Percentiles rank a stretch among this genome's conserved stretches.
phyloP scores from a whole-genome alignment of 805 yeast species.

The Kuraishia capsulata region DNA sequence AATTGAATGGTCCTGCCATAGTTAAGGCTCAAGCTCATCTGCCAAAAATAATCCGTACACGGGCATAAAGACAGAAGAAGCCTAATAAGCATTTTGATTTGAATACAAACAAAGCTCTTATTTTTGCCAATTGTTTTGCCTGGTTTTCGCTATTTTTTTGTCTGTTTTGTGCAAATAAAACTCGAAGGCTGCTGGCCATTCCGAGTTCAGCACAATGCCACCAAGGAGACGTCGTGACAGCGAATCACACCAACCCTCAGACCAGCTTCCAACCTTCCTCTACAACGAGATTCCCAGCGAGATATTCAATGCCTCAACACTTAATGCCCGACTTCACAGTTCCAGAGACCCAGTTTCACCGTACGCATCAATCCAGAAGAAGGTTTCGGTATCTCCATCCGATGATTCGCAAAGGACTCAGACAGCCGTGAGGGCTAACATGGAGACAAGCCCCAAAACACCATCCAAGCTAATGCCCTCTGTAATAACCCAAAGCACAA shows the following conservation, averaged over 20 bases:
- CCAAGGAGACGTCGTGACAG: not conserved
- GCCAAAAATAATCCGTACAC: too few species aligned
- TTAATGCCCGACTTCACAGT: slow-evolving; percentile 11
- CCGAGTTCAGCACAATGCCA: not conserved
- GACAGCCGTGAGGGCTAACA: not conserved
- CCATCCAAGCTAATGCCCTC: not conserved
- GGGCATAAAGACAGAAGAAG: too few species aligned
- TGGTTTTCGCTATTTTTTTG: too few species aligned
- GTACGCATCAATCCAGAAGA: slow-evolving; percentile 9
- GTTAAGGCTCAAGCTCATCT: too few species aligned
- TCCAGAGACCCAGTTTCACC: slow-evolving; percentile 13
- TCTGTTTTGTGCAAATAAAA: too few species aligned
- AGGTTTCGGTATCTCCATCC: not conserved
- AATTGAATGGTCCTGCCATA: too few species aligned
- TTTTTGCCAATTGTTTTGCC: too few species aligned
- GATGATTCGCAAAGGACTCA: not conserved
- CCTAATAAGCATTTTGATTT: too few species aligned
- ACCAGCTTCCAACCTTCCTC: slow-evolving; percentile 15
- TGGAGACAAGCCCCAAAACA: slow-evolving; percentile 1
- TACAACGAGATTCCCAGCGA: slow-evolving; percentile 20
- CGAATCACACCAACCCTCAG: not conserved
- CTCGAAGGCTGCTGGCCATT: too few species aligned
- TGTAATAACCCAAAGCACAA: not conserved
- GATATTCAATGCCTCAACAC: slow-evolving; percentile 14
- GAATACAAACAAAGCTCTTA: too few species aligned